Base-by-base conservation (phyloP, 225 moss, liverwort and hornwort species). In the Thuidium tamariscinum region DNA sequence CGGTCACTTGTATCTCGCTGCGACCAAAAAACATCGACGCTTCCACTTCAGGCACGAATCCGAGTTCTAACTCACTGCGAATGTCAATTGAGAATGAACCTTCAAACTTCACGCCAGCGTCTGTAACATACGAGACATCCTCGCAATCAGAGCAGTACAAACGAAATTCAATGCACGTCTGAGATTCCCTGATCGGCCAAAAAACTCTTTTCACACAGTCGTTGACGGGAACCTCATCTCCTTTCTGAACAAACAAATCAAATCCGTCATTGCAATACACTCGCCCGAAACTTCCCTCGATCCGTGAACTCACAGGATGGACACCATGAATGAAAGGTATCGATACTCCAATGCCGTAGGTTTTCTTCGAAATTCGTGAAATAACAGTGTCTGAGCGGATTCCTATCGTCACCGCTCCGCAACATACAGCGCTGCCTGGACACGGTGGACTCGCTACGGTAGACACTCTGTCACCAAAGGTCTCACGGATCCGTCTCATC, bases 111-210 rank as follows among this genome's bases (percentile, higher is more conserved):
- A 81, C 23, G 48, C 81, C 81, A 0, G 65, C 36, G 25, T 81
- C 81, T 8, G 65, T 65, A 5, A 81, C n/a, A 17, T 3, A 65
- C 7, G 5, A 0, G 36, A 51, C 65, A n/a, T 63, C 36, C 36
- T 14, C 6, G 36, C 7, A 36, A 26, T 66, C 65, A 48, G 10
- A 0, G 51, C 0, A 48, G 1, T 81, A 66, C 51, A 81, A 11
- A 1, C 1, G 0, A 0, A 76, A 0, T 2, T 0, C 0, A 1
- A 85, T 0, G 1, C 0, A 0, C 3, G 73, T 79, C 54, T 86
- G 74, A n/a, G 4, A 21, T n/a, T 18, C 44, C 1, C 0, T 0
- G 0, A 30, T 0, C 0, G 90, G n/a, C 0, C 0, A 0, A 22
- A 0, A 0, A 0, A 20, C 1, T 13, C 0, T 13, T 11, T 79